Conservation (phyloP, 768 basidiomycete genomes). For the Tremella mesenterica region DNA sequence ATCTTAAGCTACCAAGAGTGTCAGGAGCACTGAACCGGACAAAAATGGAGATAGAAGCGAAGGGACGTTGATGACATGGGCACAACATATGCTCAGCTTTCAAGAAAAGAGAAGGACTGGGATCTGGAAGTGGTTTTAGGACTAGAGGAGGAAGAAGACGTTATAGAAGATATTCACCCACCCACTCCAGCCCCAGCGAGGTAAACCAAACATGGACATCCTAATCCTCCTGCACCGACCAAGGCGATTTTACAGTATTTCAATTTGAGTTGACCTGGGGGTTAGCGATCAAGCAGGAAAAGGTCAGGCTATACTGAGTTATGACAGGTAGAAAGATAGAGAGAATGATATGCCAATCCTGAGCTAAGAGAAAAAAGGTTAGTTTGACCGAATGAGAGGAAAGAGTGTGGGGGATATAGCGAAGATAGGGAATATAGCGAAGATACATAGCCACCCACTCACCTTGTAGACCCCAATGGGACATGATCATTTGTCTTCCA, state of each 20-base stretch:
- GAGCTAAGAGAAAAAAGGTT: too few relatives aligned
- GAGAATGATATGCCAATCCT: too few relatives aligned
- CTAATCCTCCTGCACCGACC: constrained; percentile 89
- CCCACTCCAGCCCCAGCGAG: constrained; percentile 87
- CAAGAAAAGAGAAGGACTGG: neutral
- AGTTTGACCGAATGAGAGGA: neutral
- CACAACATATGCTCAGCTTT: neutral
- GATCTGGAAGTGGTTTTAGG: too few relatives aligned
- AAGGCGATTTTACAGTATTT: constrained; percentile 68
- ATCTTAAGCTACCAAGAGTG: too few relatives aligned
- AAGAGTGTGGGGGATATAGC: neutral
- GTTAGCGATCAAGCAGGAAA: neutral
- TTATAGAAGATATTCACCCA: constrained; percentile 47
- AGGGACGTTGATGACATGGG: neutral
- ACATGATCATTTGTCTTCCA: constrained; percentile 93
- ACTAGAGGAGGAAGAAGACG: neutral
- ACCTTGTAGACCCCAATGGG: constrained; percentile 81
- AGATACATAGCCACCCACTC: too few relatives aligned
- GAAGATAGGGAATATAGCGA: neutral
- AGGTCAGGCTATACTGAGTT: neutral
- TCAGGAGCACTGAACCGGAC: neutral
- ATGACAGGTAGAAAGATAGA: neutral
- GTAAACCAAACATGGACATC: constrained; percentile 91
- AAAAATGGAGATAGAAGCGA: neutral
- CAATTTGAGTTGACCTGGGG: constrained; percentile 71